Base-by-base conservation (phyloP, 495 filamentous ascomycete genomes). In the Talaromyces liani region DNA sequence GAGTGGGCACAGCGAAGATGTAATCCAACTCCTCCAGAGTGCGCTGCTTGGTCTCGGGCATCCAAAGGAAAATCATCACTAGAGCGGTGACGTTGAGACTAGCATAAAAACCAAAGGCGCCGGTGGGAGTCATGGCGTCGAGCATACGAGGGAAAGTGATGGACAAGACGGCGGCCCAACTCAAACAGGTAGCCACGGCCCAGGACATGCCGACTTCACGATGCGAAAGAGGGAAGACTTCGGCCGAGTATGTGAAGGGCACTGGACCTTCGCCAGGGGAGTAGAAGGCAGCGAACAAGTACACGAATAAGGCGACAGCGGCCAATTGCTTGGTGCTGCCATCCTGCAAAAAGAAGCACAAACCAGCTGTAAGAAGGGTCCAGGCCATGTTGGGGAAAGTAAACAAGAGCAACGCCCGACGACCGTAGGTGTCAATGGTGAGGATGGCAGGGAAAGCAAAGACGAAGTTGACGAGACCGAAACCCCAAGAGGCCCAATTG, bases 1-100 rank as follows among this genome's bases (percentile, higher is more conserved):
- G 68, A 25, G 83, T 88, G 0, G 87, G 87, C 12, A 91, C 88
- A 7, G 85, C 88, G 65, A 91, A 95, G 61, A 95, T 85, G 69
- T 92, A 91, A 74, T 95, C 90, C 41, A 95, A 78, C 70, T 95
- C 91, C 73, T 95, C 90, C 12, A 93, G 82, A 4, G 89, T 91
- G 33, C 84, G 81, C 69, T 90, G 88, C 72, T 92, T 92, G 0
- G 90, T 92, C 74, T 92, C 90, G 9, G 88, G 88, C 6, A 93
- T 80, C 74, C 82, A 91, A 58, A 91, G 77, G 72, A 91, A 88
- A 65, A 92, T 89, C 76, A 89, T 80, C 29, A 86, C 66, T 20
- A 91, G 79, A 9, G 88, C 90, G 29, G 84, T 74, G 14, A 90
- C 70, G 66, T 92, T 92, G 63, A 91, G 79, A 10, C 73, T 85